Evolutionary conservation across 805 yeast genomes (phyloP).

Genomic region (Ogataea nakhonphanomensis): DNA sequence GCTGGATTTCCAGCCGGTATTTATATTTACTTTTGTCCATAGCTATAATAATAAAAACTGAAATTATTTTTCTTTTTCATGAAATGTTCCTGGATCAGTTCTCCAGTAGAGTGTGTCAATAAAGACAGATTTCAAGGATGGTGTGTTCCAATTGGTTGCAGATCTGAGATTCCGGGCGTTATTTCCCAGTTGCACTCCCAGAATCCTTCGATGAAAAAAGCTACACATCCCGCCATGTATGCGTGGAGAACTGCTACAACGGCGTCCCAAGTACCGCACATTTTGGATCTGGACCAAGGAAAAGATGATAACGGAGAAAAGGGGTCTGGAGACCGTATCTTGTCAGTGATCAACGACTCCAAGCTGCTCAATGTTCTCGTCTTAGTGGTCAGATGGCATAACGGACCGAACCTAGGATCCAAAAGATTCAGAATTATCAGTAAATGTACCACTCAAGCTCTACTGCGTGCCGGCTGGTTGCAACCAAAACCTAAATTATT

Average conservation of each 20-base stretch:
- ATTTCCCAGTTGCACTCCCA: constrained; percentile 39
- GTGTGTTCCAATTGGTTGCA: constrained; percentile 38
- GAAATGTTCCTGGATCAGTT: constrained; percentile 37
- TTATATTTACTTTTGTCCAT: constrained; percentile 49
- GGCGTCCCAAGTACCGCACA: constrained; percentile 12
- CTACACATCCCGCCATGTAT: constrained; percentile 69
- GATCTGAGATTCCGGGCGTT: constrained; percentile 41
- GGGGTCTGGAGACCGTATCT: constrained; percentile 64
- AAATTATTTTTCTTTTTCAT: constrained; percentile 4
- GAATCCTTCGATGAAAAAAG: constrained; percentile 50
- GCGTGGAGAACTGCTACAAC: constrained; percentile 62
- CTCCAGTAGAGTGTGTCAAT: constrained; percentile 41
- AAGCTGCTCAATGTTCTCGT: constrained; percentile 53
- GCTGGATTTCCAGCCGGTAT: constrained; percentile 90
- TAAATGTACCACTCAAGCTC: constrained; percentile 50
- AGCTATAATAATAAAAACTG: not conserved
- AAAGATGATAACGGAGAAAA: constrained; percentile 68
- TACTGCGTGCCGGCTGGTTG: constrained; percentile 37
- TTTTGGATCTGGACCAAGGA: constrained; percentile 48
- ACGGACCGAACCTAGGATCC: constrained; percentile 72
- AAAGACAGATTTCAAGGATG: constrained; percentile 71
- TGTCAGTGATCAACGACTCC: constrained; percentile 50
- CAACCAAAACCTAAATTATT: constrained; percentile 3
- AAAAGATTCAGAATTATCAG: constrained; percentile 67
- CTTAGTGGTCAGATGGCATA: constrained; percentile 79